Percentiles rank a stretch among this genome's conserved stretches.
phyloP scores from a whole-genome alignment of 139 green algal species.

The Yamagishiella unicocca region DNA sequence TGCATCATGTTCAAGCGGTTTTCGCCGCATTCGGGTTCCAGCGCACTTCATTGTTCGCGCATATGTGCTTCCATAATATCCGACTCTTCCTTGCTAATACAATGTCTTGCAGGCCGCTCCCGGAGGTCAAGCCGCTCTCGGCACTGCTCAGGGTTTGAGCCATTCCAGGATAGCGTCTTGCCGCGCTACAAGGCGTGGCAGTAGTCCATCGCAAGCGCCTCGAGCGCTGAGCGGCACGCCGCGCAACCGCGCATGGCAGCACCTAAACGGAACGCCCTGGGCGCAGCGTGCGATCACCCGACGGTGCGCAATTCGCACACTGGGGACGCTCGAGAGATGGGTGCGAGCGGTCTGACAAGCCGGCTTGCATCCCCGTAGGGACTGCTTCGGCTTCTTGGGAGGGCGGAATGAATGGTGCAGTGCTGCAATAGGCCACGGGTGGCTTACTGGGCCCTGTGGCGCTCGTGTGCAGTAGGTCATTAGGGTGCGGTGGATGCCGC shows the following conservation, averaged over 20 bases:
- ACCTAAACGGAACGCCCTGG: neutral
- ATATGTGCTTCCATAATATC: no score
- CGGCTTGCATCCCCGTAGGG: neutral
- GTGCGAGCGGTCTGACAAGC: constrained; percentile 14
- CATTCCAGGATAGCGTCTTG: neutral
- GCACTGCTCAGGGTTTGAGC: constrained; percentile 24
- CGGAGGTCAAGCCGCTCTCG: constrained; percentile 46
- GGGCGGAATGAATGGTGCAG: constrained; percentile 16
- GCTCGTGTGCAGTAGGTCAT: neutral
- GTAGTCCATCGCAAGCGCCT: neutral
- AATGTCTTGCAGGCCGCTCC: constrained; percentile 23
- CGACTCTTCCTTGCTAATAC: neutral
- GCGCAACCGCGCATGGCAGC: neutral
- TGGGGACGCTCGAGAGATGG: constrained; percentile 16
- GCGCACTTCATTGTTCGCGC: no score
- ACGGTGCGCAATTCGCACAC: constrained; percentile 21
- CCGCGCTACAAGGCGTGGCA: neutral
- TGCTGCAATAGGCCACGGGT: neutral
- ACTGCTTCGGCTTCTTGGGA: constrained; percentile 6
- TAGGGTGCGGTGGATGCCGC: constrained; percentile 7
- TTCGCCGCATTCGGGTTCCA: no score
- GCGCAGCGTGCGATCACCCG: constrained; percentile 23
- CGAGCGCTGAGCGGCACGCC: neutral
- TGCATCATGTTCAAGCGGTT: neutral
- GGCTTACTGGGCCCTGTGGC: neutral